Conservation (phyloP, 768 basidiomycete genomes). For the Mycena rosella region DNA sequence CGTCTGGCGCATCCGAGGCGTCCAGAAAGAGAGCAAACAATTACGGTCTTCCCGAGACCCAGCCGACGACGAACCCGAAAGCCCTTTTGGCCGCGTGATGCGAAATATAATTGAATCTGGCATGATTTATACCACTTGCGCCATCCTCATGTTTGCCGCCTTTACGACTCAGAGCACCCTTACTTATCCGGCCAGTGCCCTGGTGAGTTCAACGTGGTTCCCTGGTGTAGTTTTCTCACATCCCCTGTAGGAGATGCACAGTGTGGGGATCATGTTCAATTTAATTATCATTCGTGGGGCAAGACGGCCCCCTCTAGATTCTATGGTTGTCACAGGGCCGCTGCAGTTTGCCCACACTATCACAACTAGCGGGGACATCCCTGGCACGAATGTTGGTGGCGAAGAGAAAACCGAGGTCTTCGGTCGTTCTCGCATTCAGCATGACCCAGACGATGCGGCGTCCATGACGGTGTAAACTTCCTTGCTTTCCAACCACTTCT, state of each 20-base stretch:
- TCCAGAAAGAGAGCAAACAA: background rate
- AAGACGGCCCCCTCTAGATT: background rate
- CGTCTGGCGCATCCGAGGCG: conserved; percentile 15
- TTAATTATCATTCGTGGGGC: conserved; percentile 16
- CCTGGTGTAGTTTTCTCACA: background rate
- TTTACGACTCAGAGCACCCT: conserved; percentile 15
- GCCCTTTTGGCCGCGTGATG: conserved; percentile 3
- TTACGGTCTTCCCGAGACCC: background rate
- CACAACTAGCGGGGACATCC: background rate
- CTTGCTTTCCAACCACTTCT: too few species aligned
- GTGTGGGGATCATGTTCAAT: conserved; percentile 21
- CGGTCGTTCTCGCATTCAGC: too few species aligned
- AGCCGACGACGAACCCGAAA: background rate
- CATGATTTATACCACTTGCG: conserved; percentile 10
- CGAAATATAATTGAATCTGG: conserved; percentile 26
- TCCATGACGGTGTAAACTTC: too few species aligned
- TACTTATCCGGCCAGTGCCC: conserved; percentile 5
- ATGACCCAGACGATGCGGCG: too few species aligned
- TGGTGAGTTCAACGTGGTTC: background rate
- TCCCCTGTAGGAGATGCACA: background rate
- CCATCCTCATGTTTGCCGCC: conserved; percentile 15
- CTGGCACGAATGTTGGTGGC: too few species aligned
- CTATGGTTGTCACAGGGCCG: background rate
- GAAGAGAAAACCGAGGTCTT: too few species aligned
- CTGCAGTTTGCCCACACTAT: background rate